Base-by-base conservation (phyloP, 345 rosid genomes). In the Eucalyptus pumila region DNA sequence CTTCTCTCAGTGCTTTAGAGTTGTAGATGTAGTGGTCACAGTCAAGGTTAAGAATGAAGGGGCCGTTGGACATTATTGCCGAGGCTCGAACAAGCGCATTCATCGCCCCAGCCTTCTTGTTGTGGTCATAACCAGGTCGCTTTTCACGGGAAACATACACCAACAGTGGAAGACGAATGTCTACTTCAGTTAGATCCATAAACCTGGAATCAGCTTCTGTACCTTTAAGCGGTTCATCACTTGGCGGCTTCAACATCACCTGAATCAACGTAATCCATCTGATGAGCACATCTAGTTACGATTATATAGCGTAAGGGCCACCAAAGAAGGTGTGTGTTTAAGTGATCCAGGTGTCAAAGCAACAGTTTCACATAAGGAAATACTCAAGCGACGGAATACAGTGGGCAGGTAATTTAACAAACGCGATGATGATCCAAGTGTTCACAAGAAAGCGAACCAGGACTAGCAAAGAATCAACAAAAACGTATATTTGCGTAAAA, bases 31-130 rank as follows among this genome's bases (percentile, higher is more conserved):
- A 97, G 88, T 95, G 98, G 89, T 97, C 98, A 86, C 96, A 96
- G 89, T 97, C 99, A 67, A 97, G 96, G 89, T 96, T 95, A 69
- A 96, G 95, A 44, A 97, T 97, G 92, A 95, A 97, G 24, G 99
- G 95, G 60, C 98, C 98, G 65, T 97, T 97, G 44, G 98, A 96
- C 96, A 95, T 95, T 44, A 97, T 93, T 34, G 99, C 98, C 3
- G 98, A 95, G 69, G 98, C 92, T 67, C 98, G 93, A 30, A 96
- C 98, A 81, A 97, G 92, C 4, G 97, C 98, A 83, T 97, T 96
- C 99, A 97, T 97, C 23, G 99, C 98, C 80, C 99, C 98, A 30
- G 98, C 99, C 90, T 97, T 97, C 91, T 97, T 97, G 93, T 95
- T 95, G 91, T 97, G 99, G 51, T 97, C 98, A 90, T 95, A 97